phyloP scores from a whole-genome alignment of 176 grass and related monocot species.

The Melocanna baccifera region DNA sequence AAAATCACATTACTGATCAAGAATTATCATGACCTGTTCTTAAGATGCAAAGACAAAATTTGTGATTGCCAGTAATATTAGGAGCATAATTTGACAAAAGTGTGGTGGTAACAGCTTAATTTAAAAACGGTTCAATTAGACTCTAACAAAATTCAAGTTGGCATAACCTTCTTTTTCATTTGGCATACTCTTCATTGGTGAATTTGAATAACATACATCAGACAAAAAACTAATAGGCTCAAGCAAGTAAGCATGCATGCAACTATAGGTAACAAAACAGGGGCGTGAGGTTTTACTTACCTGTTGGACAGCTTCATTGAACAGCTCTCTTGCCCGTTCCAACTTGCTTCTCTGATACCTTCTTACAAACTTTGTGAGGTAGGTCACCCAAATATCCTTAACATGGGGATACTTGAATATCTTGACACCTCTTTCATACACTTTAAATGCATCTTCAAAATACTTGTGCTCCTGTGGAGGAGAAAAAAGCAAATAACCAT shows the following conservation, averaged over 20 bases:
- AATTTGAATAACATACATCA: background rate
- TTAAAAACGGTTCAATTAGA: background rate
- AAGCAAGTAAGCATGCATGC: background rate
- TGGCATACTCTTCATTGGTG: background rate
- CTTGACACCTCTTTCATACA: conserved; percentile 86
- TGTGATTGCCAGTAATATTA: background rate
- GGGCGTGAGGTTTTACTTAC: conserved; percentile 22
- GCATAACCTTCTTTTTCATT: background rate
- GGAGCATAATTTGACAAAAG: background rate
- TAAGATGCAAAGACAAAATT: conserved; percentile 7
- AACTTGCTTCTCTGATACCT: conserved; percentile 71
- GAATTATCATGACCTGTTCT: background rate
- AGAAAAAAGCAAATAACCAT: conserved; percentile 13
- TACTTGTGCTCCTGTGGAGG: conserved; percentile 63
- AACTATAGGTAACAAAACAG: background rate
- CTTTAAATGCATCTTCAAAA: conserved; percentile 91
- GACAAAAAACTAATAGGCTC: background rate
- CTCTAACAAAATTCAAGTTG: background rate
- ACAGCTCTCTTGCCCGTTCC: conserved; percentile 76
- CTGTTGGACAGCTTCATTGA: conserved; percentile 71
- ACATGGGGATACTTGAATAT: conserved; percentile 91
- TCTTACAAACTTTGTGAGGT: conserved; percentile 76
- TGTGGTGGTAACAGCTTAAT: background rate
- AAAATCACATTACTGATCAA: background rate
- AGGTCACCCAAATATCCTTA: conserved; percentile 79